These are phyloP conservation scores for Geosmithia morbida DNA, from an alignment of 2,329 filamentous ascomycete species.

Conservation along the genomic window DNA sequence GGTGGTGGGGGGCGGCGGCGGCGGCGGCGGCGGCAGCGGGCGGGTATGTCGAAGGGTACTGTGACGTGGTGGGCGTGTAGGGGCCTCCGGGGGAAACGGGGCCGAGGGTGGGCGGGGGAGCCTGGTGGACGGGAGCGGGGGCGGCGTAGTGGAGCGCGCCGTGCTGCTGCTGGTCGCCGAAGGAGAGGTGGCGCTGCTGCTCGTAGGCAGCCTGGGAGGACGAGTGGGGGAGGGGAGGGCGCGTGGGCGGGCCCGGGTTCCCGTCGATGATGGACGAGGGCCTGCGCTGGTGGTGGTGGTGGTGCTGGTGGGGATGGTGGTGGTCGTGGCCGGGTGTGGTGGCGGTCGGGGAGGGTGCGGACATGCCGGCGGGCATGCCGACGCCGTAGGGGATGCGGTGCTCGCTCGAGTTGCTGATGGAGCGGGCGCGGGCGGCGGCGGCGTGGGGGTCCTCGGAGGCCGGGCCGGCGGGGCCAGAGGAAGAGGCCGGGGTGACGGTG, in stretches of 20 bases:
- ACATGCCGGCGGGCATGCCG: constrained; percentile 30
- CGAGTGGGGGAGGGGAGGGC: background rate
- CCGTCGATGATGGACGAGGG: background rate
- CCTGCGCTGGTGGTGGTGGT: background rate
- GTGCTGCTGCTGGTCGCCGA: constrained; percentile 21
- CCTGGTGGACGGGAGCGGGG: constrained; percentile 1
- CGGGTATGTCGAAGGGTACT: constrained; percentile 19
- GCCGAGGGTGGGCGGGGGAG: constrained; percentile 13
- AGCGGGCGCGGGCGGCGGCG: constrained; percentile 33
- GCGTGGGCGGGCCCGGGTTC: background rate
- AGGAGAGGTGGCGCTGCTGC: constrained; percentile 16
- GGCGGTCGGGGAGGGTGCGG: constrained; percentile 19
- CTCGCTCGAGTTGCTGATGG: constrained; percentile 43
- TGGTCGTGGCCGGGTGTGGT: background rate
- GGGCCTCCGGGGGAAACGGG: constrained; percentile 18
- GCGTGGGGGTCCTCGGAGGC: constrained; percentile 13
- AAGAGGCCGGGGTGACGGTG: constrained; percentile 16
- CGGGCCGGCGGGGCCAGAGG: no score
- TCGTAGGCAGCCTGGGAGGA: constrained; percentile 18
- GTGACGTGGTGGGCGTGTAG: constrained; percentile 17
- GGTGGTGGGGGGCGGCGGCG: no score
- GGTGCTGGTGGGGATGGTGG: constrained; percentile 3
- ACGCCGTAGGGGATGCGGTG: constrained; percentile 25
- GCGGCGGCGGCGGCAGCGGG: constrained; percentile 8
- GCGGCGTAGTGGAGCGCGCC: constrained; percentile 20